Conservation (phyloP, 371 early-diverging fungal genomes). For the Lichtheimia ornata region DNA sequence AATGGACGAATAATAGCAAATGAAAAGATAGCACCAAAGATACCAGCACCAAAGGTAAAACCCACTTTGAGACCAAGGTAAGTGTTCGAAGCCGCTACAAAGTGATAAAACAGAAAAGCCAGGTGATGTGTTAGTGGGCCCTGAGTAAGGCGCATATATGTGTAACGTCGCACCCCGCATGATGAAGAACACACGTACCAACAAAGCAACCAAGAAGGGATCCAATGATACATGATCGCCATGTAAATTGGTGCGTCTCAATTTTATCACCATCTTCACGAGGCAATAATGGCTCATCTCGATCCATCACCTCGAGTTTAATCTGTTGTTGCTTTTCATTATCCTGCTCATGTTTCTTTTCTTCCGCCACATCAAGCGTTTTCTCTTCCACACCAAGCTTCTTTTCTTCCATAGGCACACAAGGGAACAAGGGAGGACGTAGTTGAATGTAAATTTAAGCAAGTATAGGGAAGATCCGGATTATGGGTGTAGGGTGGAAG, state of each 20-base stretch:
- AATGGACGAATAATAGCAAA: constrained; percentile 68
- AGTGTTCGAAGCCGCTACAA: constrained; percentile 70
- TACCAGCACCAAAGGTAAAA: constrained; percentile 73
- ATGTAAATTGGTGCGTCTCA: constrained; percentile 27
- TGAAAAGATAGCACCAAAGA: constrained; percentile 72
- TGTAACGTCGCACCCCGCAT: background rate
- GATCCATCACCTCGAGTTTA: no score
- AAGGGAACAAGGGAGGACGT: background rate
- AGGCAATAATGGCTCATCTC: no score
- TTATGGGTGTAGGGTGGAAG: no score
- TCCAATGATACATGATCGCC: constrained; percentile 59
- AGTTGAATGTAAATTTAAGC: no score
- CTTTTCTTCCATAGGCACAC: background rate
- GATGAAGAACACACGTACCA: constrained; percentile 9
- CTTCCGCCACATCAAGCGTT: no score
- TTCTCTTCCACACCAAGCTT: no score
- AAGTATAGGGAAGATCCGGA: no score
- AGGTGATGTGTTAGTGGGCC: background rate
- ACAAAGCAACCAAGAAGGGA: constrained; percentile 53
- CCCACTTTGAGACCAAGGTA: constrained; percentile 76
- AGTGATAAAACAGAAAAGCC: background rate
- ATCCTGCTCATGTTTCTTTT: background rate
- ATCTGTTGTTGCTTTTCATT: background rate
- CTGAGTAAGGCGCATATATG: background rate
- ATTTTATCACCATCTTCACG: background rate